Conservation (phyloP, 1,284 basidiomycete genomes). For the Cryptococcus neoformans region DNA sequence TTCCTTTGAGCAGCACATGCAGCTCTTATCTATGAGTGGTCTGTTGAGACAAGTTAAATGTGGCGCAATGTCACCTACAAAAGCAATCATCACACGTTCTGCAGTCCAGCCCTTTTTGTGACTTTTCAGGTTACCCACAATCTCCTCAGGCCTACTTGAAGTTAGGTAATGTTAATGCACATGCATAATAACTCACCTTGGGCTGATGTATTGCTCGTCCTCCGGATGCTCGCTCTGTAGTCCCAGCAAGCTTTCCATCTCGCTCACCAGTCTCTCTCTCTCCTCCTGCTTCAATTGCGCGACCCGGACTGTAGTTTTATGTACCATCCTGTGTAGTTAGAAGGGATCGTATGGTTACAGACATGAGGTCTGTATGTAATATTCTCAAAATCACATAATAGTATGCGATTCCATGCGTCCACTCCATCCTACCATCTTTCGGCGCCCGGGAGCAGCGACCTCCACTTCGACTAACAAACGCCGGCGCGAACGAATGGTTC, state of each 20-base stretch:
- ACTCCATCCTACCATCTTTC: too few species aligned
- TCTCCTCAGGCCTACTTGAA: conserved; percentile 20
- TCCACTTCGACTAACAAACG: too few species aligned
- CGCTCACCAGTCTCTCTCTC: conserved; percentile 22
- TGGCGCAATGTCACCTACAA: conserved; percentile 18
- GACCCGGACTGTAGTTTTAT: not conserved
- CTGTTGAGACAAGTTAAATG: not conserved
- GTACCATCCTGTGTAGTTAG: not conserved
- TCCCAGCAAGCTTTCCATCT: conserved; percentile 26
- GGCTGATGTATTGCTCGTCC: conserved; percentile 17
- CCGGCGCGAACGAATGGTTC: too few species aligned
- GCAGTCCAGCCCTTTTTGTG: conserved; percentile 28
- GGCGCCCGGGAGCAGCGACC: too few species aligned
- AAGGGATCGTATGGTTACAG: too few species aligned
- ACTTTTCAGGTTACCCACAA: conserved; percentile 31
- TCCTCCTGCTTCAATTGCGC: conserved; percentile 19
- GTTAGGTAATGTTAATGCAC: not conserved
- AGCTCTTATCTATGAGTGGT: conserved; percentile 28
- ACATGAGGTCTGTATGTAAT: too few species aligned
- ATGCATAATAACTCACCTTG: conserved; percentile 10
- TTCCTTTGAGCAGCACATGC: conserved; percentile 37
- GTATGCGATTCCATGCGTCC: too few species aligned
- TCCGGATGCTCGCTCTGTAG: conserved; percentile 23
- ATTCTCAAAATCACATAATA: too few species aligned
- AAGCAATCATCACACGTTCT: conserved; percentile 33